These are phyloP conservation scores for Globisporangium paddicum DNA, from an alignment of 352 stramenopile species.

Conservation along the genomic window DNA sequence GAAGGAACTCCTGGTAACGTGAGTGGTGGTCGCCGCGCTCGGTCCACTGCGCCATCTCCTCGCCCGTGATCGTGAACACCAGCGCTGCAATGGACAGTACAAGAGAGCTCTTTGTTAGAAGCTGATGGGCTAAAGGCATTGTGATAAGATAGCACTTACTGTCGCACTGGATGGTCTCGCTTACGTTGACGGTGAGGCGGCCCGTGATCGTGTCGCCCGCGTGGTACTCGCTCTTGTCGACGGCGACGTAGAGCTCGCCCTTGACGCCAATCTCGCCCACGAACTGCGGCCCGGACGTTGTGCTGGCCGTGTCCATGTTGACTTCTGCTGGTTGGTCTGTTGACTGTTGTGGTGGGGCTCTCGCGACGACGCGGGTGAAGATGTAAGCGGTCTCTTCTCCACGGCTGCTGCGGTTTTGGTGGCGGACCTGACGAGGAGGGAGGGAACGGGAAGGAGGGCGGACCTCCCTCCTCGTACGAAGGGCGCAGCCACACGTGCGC, in stretches of 20 bases:
- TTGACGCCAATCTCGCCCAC: conserved; percentile 59
- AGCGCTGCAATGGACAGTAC: conserved; percentile 25
- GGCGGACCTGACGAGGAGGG: no score
- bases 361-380: not conserved
- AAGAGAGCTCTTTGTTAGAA: not conserved
- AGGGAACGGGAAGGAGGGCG: no score
- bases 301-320: conserved; percentile 13
- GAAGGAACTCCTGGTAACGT: conserved; percentile 61
- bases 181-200: conserved; percentile 47
- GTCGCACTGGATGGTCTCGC: conserved; percentile 46
- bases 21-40: conserved; percentile 57
- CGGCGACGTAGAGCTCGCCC: conserved; percentile 48
- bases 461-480: not conserved
- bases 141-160: conserved; percentile 29
- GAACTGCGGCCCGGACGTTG: conserved; percentile 23
- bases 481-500: no score
- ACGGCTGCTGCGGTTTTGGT: no score
- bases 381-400: no score
- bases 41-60: conserved; percentile 70
- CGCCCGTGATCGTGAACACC: conserved; percentile 47
- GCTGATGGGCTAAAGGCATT: no score
- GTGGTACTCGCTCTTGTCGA: conserved; percentile 59
- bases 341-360: no score
- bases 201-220: conserved; percentile 52
- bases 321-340: not conserved